These are phyloP conservation scores for Cordyceps militaris DNA, from an alignment of 2,329 filamentous ascomycete genomes.

Conservation along the genomic window DNA sequence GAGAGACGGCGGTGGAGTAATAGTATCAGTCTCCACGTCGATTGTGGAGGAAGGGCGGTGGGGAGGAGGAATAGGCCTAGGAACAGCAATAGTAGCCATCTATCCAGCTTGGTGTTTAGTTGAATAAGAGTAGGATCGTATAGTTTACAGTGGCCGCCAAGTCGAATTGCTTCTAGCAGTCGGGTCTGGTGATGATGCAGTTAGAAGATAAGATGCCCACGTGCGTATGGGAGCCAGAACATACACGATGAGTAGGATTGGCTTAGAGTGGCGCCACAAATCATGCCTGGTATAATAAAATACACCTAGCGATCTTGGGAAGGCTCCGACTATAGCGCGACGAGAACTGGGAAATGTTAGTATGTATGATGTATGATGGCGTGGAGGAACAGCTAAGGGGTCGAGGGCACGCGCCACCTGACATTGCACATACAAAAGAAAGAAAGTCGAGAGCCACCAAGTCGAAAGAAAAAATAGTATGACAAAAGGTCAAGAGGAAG, in stretches of 20 bases:
- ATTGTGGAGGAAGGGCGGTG: conserved; percentile 39
- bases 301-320: conserved; percentile 10
- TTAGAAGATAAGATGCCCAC: neutral
- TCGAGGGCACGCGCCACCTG: neutral
- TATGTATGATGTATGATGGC: neutral
- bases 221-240: neutral
- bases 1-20: conserved; percentile 36
- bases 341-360: neutral
- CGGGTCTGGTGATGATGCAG: neutral
- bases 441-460: neutral
- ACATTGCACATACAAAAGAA: neutral
- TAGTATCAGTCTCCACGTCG: conserved; percentile 19
- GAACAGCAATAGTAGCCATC: conserved; percentile 51
- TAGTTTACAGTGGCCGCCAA: neutral
- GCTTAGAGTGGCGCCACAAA: conserved; percentile 10
- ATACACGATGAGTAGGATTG: conserved; percentile 1
- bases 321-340: conserved; percentile 5
- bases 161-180: neutral
- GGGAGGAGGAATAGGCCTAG: conserved; percentile 39
- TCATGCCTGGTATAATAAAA: conserved; percentile 2
- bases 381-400: neutral
- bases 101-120: neutral
- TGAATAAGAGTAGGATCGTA: neutral
- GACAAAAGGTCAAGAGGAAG: neutral
- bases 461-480: neutral